Evolutionary conservation across 768 basidiomycete genomes (phyloP).

Genomic region (Butyriboletus loyo): DNA sequence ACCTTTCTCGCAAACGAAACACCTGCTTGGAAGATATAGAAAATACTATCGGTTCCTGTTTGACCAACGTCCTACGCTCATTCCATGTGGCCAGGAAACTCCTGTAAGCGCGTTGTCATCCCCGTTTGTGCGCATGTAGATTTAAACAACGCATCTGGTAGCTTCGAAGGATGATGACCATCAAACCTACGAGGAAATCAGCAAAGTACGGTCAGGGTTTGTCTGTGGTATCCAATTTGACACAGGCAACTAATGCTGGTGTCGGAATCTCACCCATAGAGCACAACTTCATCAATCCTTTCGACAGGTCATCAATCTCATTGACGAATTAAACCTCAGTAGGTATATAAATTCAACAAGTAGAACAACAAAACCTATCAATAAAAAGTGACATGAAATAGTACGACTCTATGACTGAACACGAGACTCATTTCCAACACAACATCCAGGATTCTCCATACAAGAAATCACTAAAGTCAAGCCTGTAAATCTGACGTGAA

Average conservation of each 20-base stretch:
- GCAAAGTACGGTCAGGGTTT: too few species aligned
- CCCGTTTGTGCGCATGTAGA: neutral
- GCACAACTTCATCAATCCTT: too few species aligned
- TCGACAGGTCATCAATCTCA: too few species aligned
- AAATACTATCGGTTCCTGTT: neutral
- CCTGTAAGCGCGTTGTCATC: neutral
- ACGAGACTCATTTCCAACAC: constrained; percentile 16
- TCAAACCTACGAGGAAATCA: too few species aligned
- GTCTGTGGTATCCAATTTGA: too few species aligned
- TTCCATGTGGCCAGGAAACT: neutral
- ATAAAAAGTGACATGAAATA: too few species aligned
- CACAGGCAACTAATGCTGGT: too few species aligned
- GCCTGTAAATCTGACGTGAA: constrained; percentile 2
- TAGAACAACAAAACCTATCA: neutral
- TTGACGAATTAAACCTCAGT: too few species aligned
- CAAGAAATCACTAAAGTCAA: constrained; percentile 7
- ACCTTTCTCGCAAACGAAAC: neutral
- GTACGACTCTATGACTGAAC: neutral
- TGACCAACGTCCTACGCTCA: too few species aligned
- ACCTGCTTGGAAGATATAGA: neutral
- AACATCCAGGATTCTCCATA: constrained; percentile 19
- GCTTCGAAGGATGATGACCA: too few species aligned
- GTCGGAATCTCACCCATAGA: too few species aligned
- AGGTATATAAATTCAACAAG: neutral
- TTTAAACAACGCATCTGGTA: neutral